Conservation (phyloP, 805 yeast genomes). For the Suhomyces sp. region DNA sequence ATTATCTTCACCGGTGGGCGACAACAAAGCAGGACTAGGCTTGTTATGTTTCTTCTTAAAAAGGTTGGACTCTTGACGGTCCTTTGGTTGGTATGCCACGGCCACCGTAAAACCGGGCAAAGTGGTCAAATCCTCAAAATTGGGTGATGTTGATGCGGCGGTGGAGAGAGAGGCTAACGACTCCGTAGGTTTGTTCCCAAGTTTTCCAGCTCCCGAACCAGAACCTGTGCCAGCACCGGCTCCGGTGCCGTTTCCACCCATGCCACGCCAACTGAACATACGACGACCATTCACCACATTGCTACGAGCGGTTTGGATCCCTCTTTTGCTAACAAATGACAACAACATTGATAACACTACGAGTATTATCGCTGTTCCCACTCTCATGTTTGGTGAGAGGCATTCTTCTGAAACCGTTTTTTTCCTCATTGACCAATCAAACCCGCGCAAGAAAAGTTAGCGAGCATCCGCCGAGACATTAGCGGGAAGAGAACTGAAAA, state of each 20-base stretch:
- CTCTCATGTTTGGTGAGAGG: constrained; percentile 1
- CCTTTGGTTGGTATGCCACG: constrained; percentile 74
- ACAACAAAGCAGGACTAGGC: constrained; percentile 40
- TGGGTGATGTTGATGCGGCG: constrained; percentile 17
- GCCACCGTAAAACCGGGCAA: constrained; percentile 50
- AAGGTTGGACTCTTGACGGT: constrained; percentile 51
- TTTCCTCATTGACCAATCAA: constrained; percentile 1
- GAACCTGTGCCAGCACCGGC: constrained; percentile 3
- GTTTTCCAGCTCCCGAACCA: constrained; percentile 1
- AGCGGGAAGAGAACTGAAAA: background rate
- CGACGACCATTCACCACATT: background rate
- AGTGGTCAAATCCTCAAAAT: constrained; percentile 19
- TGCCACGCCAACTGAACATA: constrained; percentile 2
- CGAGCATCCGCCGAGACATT: background rate
- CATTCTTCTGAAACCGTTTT: background rate
- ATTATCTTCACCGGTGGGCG: constrained; percentile 77
- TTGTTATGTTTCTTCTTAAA: constrained; percentile 28
- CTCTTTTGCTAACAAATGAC: constrained; percentile 14
- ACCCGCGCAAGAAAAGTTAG: constrained; percentile 2
- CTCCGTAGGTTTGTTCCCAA: background rate
- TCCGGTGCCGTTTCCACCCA: background rate
- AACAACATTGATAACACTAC: constrained; percentile 18
- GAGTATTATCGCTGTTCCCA: constrained; percentile 2
- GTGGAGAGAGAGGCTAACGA: constrained; percentile 14
- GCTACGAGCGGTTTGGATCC: constrained; percentile 4